Conservation (phyloP, 495 filamentous ascomycete species). For the Penicillium lividum region DNA sequence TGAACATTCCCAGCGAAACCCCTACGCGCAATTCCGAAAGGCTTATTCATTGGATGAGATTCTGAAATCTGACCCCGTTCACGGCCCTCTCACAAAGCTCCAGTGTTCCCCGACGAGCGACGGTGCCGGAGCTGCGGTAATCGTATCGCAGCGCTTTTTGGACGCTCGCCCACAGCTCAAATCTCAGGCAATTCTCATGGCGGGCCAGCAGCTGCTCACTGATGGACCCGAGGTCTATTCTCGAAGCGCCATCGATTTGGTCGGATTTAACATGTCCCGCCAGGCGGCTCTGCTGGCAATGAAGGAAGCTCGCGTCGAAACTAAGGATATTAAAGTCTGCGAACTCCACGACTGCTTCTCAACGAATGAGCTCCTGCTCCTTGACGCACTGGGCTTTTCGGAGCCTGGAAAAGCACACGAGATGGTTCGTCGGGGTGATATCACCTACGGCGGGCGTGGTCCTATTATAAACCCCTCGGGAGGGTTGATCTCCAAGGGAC, state of each 20-base stretch:
- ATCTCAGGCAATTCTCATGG: slow-evolving; percentile 77
- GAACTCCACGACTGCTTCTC: slow-evolving; percentile 97
- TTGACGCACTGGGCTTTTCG: slow-evolving; percentile 79
- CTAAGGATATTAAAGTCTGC: slow-evolving; percentile 74
- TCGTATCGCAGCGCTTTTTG: slow-evolving; percentile 85
- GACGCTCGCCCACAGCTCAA: slow-evolving; percentile 76
- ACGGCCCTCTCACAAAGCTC: slow-evolving; percentile 74
- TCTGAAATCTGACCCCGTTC: slow-evolving; percentile 68
- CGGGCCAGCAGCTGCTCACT: slow-evolving; percentile 81
- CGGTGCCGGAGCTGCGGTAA: slow-evolving; percentile 81
- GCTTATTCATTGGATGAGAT: slow-evolving; percentile 87
- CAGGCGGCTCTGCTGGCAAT: slow-evolving; percentile 67
- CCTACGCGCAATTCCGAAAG: slow-evolving; percentile 91
- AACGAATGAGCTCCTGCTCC: slow-evolving; percentile 82
- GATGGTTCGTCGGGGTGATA: slow-evolving; percentile 83
- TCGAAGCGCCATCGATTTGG: slow-evolving; percentile 74
- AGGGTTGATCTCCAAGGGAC: slow-evolving; percentile 90
- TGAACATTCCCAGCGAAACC: slow-evolving; percentile 72
- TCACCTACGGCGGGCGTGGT: slow-evolving; percentile 80
- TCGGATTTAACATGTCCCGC: slow-evolving; percentile 82
- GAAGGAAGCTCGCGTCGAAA: slow-evolving; percentile 66
- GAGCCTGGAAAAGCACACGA: slow-evolving; percentile 83
- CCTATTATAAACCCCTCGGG: slow-evolving; percentile 87
- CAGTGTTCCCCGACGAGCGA: slow-evolving; percentile 89
- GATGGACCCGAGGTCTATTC: slow-evolving; percentile 75